phyloP scores from a whole-genome alignment of 2,329 filamentous ascomycete species.

The Monosporascus sp. region DNA sequence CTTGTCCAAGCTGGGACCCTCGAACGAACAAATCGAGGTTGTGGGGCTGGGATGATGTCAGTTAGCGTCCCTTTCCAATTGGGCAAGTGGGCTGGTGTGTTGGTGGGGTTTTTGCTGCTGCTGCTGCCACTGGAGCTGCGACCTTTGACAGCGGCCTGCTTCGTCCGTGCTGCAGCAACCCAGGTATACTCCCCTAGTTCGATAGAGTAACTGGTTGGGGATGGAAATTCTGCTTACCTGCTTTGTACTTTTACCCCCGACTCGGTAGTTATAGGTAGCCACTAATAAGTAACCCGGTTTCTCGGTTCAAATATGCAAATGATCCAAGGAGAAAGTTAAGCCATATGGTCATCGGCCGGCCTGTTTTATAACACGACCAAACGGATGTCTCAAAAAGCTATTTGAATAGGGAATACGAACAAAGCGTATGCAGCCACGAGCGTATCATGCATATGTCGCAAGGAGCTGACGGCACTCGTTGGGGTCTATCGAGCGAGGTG shows the following conservation, averaged over 20 bases:
- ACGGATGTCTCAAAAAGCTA: not conserved
- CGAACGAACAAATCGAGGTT: not conserved
- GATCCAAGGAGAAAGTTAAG: not conserved
- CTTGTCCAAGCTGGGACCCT: too few relatives aligned
- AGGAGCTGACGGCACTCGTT: too few relatives aligned
- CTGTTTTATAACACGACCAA: not conserved
- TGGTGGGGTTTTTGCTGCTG: not conserved
- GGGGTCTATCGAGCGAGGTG: too few relatives aligned
- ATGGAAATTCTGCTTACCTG: not conserved
- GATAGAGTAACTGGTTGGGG: not conserved
- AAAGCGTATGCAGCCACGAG: too few relatives aligned
- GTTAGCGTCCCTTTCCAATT: not conserved
- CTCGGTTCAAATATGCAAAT: not conserved
- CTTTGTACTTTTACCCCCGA: not conserved
- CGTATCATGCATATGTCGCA: too few relatives aligned
- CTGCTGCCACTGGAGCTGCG: too few relatives aligned
- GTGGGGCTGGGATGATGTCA: not conserved
- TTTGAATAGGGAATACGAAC: too few relatives aligned
- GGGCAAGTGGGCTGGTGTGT: not conserved
- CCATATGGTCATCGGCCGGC: not conserved
- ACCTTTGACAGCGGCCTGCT: too few relatives aligned
- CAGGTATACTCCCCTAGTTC: too few relatives aligned
- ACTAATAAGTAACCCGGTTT: too few relatives aligned
- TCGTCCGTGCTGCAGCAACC: too few relatives aligned
- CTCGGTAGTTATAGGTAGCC: too few relatives aligned